Conservation (phyloP, 2,329 filamentous ascomycete species). For the Xylariaceae sp. region DNA sequence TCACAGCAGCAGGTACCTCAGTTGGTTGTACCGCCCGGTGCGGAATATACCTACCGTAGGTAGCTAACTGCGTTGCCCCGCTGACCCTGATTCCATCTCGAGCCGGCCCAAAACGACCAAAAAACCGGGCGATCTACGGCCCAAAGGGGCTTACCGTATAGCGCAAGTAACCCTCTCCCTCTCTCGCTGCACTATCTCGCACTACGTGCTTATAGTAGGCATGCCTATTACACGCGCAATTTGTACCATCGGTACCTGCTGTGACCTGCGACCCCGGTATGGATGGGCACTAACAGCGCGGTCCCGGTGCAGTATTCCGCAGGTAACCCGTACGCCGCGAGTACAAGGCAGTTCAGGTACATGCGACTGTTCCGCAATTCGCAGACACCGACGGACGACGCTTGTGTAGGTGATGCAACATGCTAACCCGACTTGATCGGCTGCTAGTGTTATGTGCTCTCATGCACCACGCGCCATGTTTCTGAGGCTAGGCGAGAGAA, state of each 20-base stretch:
- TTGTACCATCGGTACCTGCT: background rate
- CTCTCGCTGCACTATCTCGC: no score
- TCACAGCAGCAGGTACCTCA: background rate
- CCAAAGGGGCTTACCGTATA: background rate
- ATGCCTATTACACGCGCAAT: no score
- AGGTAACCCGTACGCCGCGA: background rate
- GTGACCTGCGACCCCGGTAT: background rate
- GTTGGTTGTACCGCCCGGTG: background rate
- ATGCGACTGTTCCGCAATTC: conserved; percentile 5
- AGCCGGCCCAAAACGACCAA: conserved; percentile 16
- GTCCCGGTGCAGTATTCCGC: conserved; percentile 4
- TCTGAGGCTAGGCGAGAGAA: conserved; percentile 1
- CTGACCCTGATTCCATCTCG: background rate
- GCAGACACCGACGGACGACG: conserved; percentile 15
- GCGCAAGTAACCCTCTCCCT: background rate
- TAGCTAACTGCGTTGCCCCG: background rate
- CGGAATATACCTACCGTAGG: background rate
- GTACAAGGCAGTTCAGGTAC: background rate
- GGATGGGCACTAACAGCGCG: background rate
- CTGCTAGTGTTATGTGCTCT: background rate
- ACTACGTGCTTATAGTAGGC: no score
- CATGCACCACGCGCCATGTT: conserved; percentile 21
- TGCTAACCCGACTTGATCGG: conserved; percentile 1
- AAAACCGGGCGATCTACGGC: conserved; percentile 3
- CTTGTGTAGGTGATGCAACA: conserved; percentile 18